phyloP scores from a whole-genome alignment of 73 alveolate species.

The Paramecium bursaria region DNA sequence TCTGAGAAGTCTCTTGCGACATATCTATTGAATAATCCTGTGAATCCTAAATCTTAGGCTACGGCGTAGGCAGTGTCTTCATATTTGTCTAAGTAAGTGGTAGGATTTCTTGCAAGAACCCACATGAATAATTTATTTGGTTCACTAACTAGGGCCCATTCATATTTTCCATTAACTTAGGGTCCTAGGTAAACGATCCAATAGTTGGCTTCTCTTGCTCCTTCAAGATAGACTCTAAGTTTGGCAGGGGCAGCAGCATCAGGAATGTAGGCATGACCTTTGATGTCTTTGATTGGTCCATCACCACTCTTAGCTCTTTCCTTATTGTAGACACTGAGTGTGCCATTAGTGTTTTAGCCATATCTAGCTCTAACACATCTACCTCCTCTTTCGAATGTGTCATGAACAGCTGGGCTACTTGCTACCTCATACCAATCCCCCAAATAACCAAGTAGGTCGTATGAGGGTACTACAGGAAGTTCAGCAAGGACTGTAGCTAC shows the following conservation, averaged over 20 bases:
- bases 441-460: slow-evolving; percentile 6
- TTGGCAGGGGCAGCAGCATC: neutral
- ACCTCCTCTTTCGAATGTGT: slow-evolving; percentile 38
- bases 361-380: slow-evolving; percentile 35
- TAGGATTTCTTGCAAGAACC: slow-evolving; percentile 22
- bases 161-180: neutral
- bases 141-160: slow-evolving; percentile 54
- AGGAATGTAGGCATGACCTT: slow-evolving; percentile 53
- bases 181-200: slow-evolving; percentile 53
- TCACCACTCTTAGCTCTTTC: slow-evolving; percentile 16
- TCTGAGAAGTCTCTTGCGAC: slow-evolving; percentile 23
- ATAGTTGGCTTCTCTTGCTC: slow-evolving; percentile 46
- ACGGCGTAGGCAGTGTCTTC: slow-evolving; percentile 10
- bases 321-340: slow-evolving; percentile 31
- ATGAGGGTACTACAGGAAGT: slow-evolving; percentile 11
- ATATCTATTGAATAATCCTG: slow-evolving; percentile 38
- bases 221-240: slow-evolving; percentile 1
- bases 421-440: slow-evolving; percentile 64
- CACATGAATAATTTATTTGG: slow-evolving; percentile 46
- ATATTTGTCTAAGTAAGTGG: slow-evolving; percentile 27
- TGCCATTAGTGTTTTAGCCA: neutral
- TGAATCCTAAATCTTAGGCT: slow-evolving; percentile 18
- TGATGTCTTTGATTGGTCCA: slow-evolving; percentile 42
- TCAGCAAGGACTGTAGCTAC: too few species aligned
- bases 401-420: slow-evolving; percentile 52